These are phyloP conservation scores for Thalia dealbata DNA, from an alignment of 176 grass and related monocot genomes.

Conservation along the genomic window DNA sequence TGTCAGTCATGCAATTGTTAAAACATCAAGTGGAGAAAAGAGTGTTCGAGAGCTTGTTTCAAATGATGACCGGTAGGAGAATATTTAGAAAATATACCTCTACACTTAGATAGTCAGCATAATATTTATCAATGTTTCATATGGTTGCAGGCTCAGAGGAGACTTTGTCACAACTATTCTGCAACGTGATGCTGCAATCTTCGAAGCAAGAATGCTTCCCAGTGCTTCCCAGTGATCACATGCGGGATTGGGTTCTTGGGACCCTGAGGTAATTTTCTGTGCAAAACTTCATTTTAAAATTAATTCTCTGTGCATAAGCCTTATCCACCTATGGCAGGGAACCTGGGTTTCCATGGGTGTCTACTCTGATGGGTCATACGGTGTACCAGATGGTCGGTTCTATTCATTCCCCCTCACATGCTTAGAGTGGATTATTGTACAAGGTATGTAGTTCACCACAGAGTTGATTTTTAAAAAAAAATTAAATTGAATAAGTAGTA, in stretches of 20 bases:
- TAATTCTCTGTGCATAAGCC: neutral
- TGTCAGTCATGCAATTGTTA: slow-evolving; percentile 81
- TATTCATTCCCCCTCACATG: slow-evolving; percentile 96
- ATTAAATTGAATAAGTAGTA: too few relatives aligned
- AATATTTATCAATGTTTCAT: neutral
- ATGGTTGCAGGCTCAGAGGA: slow-evolving; percentile 40
- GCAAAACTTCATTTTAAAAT: neutral
- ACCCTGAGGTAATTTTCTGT: slow-evolving; percentile 58
- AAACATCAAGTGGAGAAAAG: slow-evolving; percentile 61
- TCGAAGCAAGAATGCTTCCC: slow-evolving; percentile 87
- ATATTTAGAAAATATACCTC: neutral
- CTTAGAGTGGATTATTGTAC: slow-evolving; percentile 81
- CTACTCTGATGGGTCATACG: slow-evolving; percentile 92
- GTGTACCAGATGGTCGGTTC: slow-evolving; percentile 84
- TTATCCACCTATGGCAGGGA: slow-evolving; percentile 31
- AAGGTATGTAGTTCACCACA: slow-evolving; percentile 38
- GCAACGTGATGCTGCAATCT: slow-evolving; percentile 95
- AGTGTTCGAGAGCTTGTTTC: slow-evolving; percentile 67
- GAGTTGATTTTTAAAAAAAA: too few relatives aligned
- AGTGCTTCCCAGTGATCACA: slow-evolving; percentile 98
- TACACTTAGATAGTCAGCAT: neutral
- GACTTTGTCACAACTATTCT: slow-evolving; percentile 85
- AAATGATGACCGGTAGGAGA: slow-evolving; percentile 59
- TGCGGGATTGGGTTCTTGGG: slow-evolving; percentile 95
- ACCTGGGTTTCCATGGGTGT: slow-evolving; percentile 99